Base-by-base conservation (phyloP, 139 green algal genomes). In the Bryopsis sp. region DNA sequence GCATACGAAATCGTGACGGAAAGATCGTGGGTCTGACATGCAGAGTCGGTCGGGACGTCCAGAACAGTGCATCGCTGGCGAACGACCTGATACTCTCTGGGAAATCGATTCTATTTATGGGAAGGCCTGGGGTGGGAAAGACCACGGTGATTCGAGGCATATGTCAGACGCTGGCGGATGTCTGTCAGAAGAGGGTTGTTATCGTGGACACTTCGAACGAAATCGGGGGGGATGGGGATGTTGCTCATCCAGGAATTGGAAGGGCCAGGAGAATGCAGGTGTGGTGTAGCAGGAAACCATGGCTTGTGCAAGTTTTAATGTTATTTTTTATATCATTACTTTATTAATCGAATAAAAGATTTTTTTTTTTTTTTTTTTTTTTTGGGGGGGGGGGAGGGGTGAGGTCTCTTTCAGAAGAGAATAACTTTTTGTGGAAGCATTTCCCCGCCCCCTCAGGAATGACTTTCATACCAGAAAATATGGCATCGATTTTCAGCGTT, bases 121-220 rank as follows among this genome's bases (percentile, higher is more conserved):
- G 71, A 15, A 59, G 31, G 11, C 64, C 68, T 28, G 75, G 72
- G 47, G 35, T 68, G 50, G 60, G 35, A 54, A 48, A 58, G 60
- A 47, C 60, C 22, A 68, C 60, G 19, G 34, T 24, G 19, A 47
- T 68, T 32, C n/a, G 60, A 31, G 32, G 36, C 26, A 19, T 95
- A 69, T 84, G 84, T 2, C 76, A 91, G 2, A 80, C 95, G 29
- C 77, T 98, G 8, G 79, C 86, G 2, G 92, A 97, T 73, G 84
- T 89, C 38, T 58, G 89, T 22, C 64, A 78, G 35, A 88, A 89
- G 69, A 82, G 90, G 1, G 86, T 93, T 1, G 85, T 93, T 34
- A 88, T 90, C 26, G 89, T 98, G 29, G 92, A 97, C 74, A 97
- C 88, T 1, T 82, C 64, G 39, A 97, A 97, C 48, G 92, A 98